Evolutionary conservation across 768 basidiomycete species (phyloP).

Genomic region (Tylopilus sp.): DNA sequence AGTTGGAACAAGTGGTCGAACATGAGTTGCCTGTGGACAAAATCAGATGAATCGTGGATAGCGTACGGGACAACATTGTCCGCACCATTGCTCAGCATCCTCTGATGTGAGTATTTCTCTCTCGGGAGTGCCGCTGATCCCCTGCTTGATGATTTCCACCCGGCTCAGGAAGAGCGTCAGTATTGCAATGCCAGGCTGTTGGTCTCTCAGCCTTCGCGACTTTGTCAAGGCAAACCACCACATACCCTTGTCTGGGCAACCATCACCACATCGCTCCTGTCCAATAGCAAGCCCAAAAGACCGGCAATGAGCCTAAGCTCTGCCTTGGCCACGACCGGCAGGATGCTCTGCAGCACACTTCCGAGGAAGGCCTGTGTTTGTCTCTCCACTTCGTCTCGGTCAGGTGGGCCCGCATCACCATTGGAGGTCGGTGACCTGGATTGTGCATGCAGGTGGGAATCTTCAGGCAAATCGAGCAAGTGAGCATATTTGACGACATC

Average conservation of each 20-base stretch:
- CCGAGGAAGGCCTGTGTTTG: slow-evolving; percentile 89
- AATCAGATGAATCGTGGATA: slow-evolving; percentile 6
- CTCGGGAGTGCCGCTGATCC: slow-evolving; percentile 49
- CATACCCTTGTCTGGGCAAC: slow-evolving; percentile 81
- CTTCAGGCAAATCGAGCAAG: slow-evolving; percentile 62
- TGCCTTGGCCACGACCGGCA: slow-evolving; percentile 76
- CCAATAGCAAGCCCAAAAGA: slow-evolving; percentile 76
- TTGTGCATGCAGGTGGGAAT: slow-evolving; percentile 38
- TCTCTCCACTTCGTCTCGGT: slow-evolving; percentile 70
- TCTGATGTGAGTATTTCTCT: slow-evolving; percentile 60
- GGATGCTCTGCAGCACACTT: slow-evolving; percentile 82
- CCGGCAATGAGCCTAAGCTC: slow-evolving; percentile 82
- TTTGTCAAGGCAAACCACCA: slow-evolving; percentile 1
- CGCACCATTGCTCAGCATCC: slow-evolving; percentile 79
- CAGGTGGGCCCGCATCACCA: slow-evolving; percentile 25
- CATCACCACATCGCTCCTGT: slow-evolving; percentile 68
- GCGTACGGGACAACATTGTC: not conserved
- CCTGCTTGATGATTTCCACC: slow-evolving; percentile 89
- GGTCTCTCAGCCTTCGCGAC: not conserved
- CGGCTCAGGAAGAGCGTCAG: slow-evolving; percentile 89
- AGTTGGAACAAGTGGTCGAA: slow-evolving; percentile 86
- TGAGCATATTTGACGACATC: slow-evolving; percentile 84
- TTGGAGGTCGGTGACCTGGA: slow-evolving; percentile 17
- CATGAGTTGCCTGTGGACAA: slow-evolving; percentile 66
- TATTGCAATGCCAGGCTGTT: slow-evolving; percentile 85